Base-by-base conservation (phyloP, 495 filamentous ascomycete genomes). In the Penicillium manginii region DNA sequence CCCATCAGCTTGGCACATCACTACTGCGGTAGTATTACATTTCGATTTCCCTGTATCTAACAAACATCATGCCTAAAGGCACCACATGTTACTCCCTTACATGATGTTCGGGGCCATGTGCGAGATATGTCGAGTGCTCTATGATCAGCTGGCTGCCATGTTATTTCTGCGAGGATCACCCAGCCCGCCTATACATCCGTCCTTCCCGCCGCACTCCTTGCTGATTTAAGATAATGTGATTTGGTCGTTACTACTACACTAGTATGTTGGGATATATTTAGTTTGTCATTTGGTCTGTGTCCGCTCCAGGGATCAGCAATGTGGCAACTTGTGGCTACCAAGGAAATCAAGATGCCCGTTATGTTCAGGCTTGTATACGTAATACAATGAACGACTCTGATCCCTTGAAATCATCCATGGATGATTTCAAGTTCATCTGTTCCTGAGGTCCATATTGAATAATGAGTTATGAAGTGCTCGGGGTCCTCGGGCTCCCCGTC, bases 11-110 rank as follows among this genome's bases (percentile, higher is more conserved):
- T 12, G 35, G 15, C 35, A 37, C 12, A 37, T 37, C 12, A 37
- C 15, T n/a, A 15, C 35, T 3, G 4, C 35, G 6, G 26, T 37
- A 1, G 33, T n/a, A 37, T 37, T 37, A 6, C 4, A n/a, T 37
- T 10, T 23, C 15, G 11, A 19, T 52, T 12, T 17, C 15, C 32
- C 50, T 35, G 32, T 17, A 3, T 43, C 19, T n/a, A 43, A 15
- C 40, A 39, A 56, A 39, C 29, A 29, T 17, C 21, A 37, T 48
- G 46, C 29, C 45, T 23, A n/a, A 51, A 54, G 6, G 35, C 15
- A 58, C 54, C 54, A 64, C 62, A 64, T 60, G 62, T 58, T n/a
- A 11, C 61, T 46, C 58, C 61, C 62, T 64, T 64, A 55, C 62
- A 57, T 64, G 50, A 64, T 51, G 58, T 35, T 17, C 21, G 22